phyloP scores from a whole-genome alignment of 106 monocot species.

The Dioscorea zingiberensis region DNA sequence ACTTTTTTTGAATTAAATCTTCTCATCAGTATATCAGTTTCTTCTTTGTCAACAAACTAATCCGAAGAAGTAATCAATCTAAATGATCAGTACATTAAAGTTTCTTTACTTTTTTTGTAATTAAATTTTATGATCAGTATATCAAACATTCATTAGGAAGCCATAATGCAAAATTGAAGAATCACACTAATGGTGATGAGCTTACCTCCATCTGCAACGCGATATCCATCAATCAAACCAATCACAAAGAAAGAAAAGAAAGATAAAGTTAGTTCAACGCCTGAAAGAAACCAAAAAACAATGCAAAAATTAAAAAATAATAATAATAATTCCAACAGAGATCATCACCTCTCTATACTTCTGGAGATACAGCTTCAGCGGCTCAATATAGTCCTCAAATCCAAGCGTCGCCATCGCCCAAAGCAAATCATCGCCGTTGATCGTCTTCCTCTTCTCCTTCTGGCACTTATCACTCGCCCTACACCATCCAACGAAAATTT shows the following conservation, averaged over 20 bases:
- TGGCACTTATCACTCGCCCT: slow-evolving; percentile 53
- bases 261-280: not conserved
- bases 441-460: slow-evolving; percentile 39
- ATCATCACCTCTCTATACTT: slow-evolving; percentile 33
- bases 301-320: not conserved
- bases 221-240: not conserved
- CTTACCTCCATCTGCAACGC: slow-evolving; percentile 26
- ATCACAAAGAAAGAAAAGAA: not conserved
- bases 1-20: no score
- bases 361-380: slow-evolving; percentile 35
- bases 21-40: no score
- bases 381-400: slow-evolving; percentile 44
- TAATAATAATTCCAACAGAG: not conserved
- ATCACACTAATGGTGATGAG: no score
- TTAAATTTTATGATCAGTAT: no score
- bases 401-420: slow-evolving; percentile 49
- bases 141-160: no score
- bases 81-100: no score
- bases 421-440: slow-evolving; percentile 44
- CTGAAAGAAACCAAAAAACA: not conserved
- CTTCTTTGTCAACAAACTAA: no score
- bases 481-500: not conserved
- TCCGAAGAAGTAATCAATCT: no score
- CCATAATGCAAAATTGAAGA: no score
- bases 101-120: no score